Evolutionary conservation across 441 rosid species (phyloP).

Genomic region (Croton setiger): DNA sequence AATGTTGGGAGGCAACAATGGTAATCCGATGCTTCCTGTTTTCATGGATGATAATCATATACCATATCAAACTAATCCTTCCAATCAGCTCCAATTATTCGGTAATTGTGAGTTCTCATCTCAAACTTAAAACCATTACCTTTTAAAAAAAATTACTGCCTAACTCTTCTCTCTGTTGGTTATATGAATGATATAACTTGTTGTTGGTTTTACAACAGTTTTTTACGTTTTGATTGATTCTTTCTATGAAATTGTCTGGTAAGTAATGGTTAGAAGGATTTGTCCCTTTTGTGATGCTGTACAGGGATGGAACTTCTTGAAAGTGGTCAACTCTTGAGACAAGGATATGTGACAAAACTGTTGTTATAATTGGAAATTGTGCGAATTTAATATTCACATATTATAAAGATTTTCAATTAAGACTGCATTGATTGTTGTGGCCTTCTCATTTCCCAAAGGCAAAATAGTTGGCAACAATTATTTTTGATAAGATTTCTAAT

Average conservation of each 20-base stretch:
- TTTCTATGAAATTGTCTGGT: not conserved
- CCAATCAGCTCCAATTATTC: conserved; percentile 68
- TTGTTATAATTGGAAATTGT: not conserved
- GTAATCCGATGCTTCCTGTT: conserved; percentile 48
- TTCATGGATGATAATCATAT: conserved; percentile 47
- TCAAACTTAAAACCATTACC: not conserved
- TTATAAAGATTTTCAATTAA: not conserved
- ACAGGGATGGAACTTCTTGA: not conserved
- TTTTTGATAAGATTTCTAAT: not conserved
- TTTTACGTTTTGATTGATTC: not conserved
- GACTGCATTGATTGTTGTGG: not conserved
- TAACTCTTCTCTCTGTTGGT: not conserved
- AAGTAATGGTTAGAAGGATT: not conserved
- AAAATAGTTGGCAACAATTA: not conserved
- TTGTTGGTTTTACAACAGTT: not conserved
- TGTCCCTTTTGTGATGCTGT: not conserved
- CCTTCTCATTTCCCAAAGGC: not conserved
- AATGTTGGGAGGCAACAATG: conserved; percentile 67
- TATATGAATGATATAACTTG: not conserved
- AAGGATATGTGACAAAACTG: not conserved
- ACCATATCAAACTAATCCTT: conserved; percentile 52
- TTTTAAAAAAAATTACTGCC: not conserved
- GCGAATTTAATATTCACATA: not conserved
- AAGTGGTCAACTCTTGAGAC: not conserved
- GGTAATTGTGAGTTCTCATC: conserved; percentile 50